A percentile compares a stretch with the other conserved stretches of the same genome.
Evolutionary conservation across 495 filamentous ascomycete genomes (phyloP).

Genomic region (Sordaria brevicollis): DNA sequence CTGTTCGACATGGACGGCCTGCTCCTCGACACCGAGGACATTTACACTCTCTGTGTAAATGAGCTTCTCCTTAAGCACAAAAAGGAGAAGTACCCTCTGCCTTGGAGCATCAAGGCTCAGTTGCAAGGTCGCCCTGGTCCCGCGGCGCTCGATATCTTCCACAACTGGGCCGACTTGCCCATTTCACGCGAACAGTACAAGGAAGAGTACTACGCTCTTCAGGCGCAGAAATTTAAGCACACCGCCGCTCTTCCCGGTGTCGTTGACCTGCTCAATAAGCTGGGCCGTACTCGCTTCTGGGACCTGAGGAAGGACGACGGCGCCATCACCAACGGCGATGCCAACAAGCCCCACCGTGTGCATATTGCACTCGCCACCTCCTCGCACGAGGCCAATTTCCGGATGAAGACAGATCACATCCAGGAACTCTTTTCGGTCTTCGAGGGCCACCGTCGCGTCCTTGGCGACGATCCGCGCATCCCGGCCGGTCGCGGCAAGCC

Average conservation of each 20-base stretch:
- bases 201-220: constrained; percentile 47
- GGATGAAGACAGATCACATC: constrained; percentile 70
- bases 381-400: constrained; percentile 58
- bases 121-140: constrained; percentile 84
- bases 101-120: constrained; percentile 90
- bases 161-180: constrained; percentile 79
- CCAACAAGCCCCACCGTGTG: constrained; percentile 33
- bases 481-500: constrained; percentile 77
- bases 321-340: not conserved
- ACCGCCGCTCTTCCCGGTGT: constrained; percentile 73
- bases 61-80: constrained; percentile 64
- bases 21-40: constrained; percentile 86
- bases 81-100: constrained; percentile 64
- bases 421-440: constrained; percentile 65
- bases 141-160: constrained; percentile 43
- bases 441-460: constrained; percentile 52
- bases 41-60: constrained; percentile 79
- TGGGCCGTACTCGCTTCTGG: constrained; percentile 38
- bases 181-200: constrained; percentile 56
- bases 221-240: constrained; percentile 60
- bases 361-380: constrained; percentile 85
- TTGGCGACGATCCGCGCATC: constrained; percentile 83
- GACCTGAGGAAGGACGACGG: constrained; percentile 16
- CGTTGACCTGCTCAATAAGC: constrained; percentile 48
- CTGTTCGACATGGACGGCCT: constrained; percentile 99